Evolutionary conservation across 1,139 yeast species (phyloP), one percentile per base, ranked within the genome.

Genomic region (Taphrina betulina): DNA sequence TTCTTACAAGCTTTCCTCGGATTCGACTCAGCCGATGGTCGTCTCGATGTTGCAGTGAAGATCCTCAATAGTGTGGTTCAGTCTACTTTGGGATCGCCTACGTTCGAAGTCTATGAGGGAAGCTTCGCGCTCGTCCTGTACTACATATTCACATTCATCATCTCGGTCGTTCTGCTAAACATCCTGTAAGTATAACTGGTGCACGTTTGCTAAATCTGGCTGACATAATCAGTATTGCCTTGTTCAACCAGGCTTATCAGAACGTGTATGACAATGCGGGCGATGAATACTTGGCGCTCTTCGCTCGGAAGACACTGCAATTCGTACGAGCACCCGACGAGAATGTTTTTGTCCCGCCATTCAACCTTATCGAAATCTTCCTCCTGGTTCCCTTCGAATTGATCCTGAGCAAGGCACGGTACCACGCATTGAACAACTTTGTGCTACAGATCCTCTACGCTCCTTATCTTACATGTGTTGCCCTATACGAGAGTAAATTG

Each of bases 281-380:
- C 26, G 86, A 84, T 65, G 95, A 88, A 68, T 88, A 84, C 68
- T 78, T 87, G 74, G 95, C 95, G 0, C 77, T 87, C 57, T 85
- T 85, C 62, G 87, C 95, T 2, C 85, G 85, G 62, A 86, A 87
- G 72, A 87, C 95, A 0, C 76, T 88, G 63, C 76, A 90, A 60
- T 88, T 85, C 66, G 81, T 87, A 55, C 78, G 96, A 63, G 95
- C 95, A 0, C 96, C 95, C 0, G 96, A 88, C 70, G 83, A 81
- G 59, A 82, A 85, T 65, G 85, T 87, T 43, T 88, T 81, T 67
- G 90, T 87, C 28, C 94, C 96, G 3, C 96, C 96, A 5, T 75
- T 87, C 61, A 88, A 88, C 67, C 68, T 88, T 63, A 71, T 88
- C 60, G 96, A 88, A 67, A 51, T 82, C 2, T 50, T 76, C 2